Base-by-base conservation (phyloP, 73 alveolate species). In the Tetrahymena malaccensis region DNA sequence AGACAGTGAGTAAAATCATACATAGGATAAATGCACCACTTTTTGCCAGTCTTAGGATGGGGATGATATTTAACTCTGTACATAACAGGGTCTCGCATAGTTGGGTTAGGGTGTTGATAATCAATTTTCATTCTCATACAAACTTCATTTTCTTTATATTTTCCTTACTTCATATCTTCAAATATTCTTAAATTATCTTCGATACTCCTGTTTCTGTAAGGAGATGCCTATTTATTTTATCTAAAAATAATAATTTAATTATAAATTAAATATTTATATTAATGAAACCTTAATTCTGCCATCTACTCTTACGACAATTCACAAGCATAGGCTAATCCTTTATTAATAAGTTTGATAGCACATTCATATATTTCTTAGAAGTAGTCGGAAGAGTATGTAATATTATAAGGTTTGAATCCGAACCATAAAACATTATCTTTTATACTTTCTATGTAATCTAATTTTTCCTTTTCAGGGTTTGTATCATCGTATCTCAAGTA, bases 31-130 rank as follows among this genome's bases (percentile, higher is more conserved):
- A 98, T 97, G 95, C 99, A 98, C 99, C 99, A 99, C 85, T 96
- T 97, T 93, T 98, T 98, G 11, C 99, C 99, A 35, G 99, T 99
- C 96, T 98, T 99, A 1, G 99, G 99, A 95, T 99, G 99, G 10
- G 99, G 98, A 1, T 96, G 97, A 95, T 98, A 98, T 94, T 98
- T 97, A 21, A 99, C 98, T 95, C 99, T 96, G 96, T 99, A 99
- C 56, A 99, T 99, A 34, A 98, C 99, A 15, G 99, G 99, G 95
- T 99, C 99, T 93, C 99, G 95, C 99, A 99, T 98, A 89, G 99
- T 96, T 44, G 99, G 99, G 93, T 99, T 99, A 35, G 94, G 95
- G 95, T 98, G 99, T 55, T 97, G 94, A 99, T 98, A 98, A 94
- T 99, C 99, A 15, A 98, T 98, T 96, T 99, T 99, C 98, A 99